phyloP scores from a whole-genome alignment of 441 rosid genomes.

The Cnidoscolus chayamansa region DNA sequence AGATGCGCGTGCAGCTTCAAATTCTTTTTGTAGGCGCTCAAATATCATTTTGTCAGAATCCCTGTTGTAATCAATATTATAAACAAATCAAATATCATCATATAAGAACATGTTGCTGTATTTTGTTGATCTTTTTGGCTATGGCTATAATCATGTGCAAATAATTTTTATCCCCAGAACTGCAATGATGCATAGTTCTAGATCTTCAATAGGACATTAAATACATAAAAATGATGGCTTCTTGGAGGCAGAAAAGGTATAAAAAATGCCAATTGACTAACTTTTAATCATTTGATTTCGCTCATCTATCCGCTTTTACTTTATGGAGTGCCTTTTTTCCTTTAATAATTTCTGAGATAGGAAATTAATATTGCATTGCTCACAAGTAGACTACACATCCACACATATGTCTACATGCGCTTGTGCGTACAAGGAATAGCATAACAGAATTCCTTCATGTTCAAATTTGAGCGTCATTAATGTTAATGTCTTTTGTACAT shows the following conservation, averaged over 20 bases:
- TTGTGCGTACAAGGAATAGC: neutral
- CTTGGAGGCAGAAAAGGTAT: neutral
- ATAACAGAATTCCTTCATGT: neutral
- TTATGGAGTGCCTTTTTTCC: neutral
- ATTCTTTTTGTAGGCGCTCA: conserved; percentile 84
- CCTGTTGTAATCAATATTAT: conserved; percentile 38
- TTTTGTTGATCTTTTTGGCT: conserved; percentile 1
- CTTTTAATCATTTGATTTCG: neutral
- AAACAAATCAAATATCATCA: conserved; percentile 19
- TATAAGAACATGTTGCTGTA: conserved; percentile 14
- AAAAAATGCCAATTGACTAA: neutral
- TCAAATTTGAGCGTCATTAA: neutral
- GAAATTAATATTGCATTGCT: neutral
- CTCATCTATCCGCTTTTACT: neutral
- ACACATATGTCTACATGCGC: no score
- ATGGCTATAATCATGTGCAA: neutral
- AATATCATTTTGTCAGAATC: conserved; percentile 87
- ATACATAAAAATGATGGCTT: neutral
- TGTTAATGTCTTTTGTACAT: no score
- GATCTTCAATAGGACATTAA: neutral
- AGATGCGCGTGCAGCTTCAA: conserved; percentile 79
- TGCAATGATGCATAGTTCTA: no score
- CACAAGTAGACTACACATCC: neutral
- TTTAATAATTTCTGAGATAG: neutral
- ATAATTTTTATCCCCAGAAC: no score